A percentile compares a stretch with the other conserved stretches of the same genome.
phyloP scores from a whole-genome alignment of 139 green algal species.

The Picochlorum sp. region DNA sequence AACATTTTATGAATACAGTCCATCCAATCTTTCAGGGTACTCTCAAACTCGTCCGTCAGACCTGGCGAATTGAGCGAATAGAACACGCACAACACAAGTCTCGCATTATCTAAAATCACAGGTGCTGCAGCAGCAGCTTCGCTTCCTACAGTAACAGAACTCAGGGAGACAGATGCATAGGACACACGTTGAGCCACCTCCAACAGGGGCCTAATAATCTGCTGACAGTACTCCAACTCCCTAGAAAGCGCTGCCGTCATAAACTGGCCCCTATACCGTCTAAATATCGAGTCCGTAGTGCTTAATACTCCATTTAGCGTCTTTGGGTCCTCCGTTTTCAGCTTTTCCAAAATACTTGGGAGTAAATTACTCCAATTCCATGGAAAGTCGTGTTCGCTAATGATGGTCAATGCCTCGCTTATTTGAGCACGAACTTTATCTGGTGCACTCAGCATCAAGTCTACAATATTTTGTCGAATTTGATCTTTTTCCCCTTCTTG shows the following conservation, averaged over 20 bases:
- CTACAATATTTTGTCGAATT: constrained; percentile 74
- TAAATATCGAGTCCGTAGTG: constrained; percentile 94
- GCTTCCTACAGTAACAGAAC: no score
- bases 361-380: constrained; percentile 73
- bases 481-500: constrained; percentile 38
- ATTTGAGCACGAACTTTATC: constrained; percentile 66
- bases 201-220: constrained; percentile 57
- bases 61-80: constrained; percentile 87
- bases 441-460: constrained; percentile 82
- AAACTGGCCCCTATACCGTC: constrained; percentile 71
- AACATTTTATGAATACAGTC: constrained; percentile 69
- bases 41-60: constrained; percentile 86
- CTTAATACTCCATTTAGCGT: constrained; percentile 71
- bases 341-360: constrained; percentile 71
- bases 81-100: constrained; percentile 74
- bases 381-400: constrained; percentile 87
- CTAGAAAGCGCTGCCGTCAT: constrained; percentile 46
- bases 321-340: constrained; percentile 41
- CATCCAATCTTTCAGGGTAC: constrained; percentile 85
- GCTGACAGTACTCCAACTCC: constrained; percentile 71
- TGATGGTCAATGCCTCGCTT: constrained; percentile 85
- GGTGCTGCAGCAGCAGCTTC: constrained; percentile 4
- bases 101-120: constrained; percentile 46
- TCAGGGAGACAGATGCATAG: neutral
- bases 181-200: constrained; percentile 15